A percentile compares a stretch with the other conserved stretches of the same genome.
phyloP scores from a whole-genome alignment of 257 asterid genomes.

The Solanum appendiculatum region DNA sequence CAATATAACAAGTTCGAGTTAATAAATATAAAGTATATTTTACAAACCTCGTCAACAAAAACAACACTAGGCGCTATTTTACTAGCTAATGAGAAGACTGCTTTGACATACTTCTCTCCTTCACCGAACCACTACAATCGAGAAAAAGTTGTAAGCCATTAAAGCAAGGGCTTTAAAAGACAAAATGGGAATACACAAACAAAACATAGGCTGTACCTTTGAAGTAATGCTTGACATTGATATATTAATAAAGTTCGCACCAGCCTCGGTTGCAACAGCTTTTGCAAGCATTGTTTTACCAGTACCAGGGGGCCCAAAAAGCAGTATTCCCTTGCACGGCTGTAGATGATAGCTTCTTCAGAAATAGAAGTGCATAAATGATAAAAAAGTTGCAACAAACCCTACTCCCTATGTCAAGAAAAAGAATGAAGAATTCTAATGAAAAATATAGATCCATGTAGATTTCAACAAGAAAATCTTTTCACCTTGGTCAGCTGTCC shows the following conservation, averaged over 20 bases:
- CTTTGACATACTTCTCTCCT: constrained; percentile 88
- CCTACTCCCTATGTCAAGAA: background rate
- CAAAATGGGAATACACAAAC: background rate
- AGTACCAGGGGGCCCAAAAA: constrained; percentile 90
- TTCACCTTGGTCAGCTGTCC: constrained; percentile 82
- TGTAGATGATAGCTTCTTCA: constrained; percentile 18
- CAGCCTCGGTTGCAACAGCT: constrained; percentile 95
- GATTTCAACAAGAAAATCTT: background rate
- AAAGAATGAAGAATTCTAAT: background rate
- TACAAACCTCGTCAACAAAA: constrained; percentile 80
- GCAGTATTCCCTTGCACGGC: constrained; percentile 95
- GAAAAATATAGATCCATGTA: background rate
- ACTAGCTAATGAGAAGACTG: constrained; percentile 84
- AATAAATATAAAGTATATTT: background rate
- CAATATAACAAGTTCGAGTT: background rate
- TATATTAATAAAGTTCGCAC: constrained; percentile 84
- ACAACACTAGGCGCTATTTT: constrained; percentile 82
- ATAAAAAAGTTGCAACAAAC: background rate
- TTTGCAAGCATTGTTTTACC: constrained; percentile 94
- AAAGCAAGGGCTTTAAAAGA: background rate
- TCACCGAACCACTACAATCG: constrained; percentile 80
- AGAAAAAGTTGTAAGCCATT: background rate
- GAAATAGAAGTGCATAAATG: background rate
- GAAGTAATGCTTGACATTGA: constrained; percentile 91
- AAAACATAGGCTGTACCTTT: constrained; percentile 29